These are phyloP conservation scores for Mallotus japonicus DNA, from an alignment of 441 rosid genomes.

Conservation along the genomic window DNA sequence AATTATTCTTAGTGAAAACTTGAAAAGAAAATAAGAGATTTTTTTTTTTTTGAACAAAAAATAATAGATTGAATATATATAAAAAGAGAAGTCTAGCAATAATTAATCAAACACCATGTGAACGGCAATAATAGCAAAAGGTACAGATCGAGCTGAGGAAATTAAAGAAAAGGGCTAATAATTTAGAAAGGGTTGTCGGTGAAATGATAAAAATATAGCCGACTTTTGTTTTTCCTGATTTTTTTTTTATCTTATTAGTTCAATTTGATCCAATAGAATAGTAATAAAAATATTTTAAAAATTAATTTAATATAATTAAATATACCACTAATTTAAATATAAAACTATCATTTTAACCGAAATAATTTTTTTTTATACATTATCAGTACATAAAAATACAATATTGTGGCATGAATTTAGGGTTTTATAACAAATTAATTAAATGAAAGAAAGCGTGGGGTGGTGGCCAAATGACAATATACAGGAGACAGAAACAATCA, in stretches of 20 bases:
- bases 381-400: too few species aligned
- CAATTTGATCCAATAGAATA: too few species aligned
- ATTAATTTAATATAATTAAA: too few species aligned
- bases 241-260: neutral
- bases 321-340: too few species aligned
- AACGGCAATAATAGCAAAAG: slow-evolving; percentile 30
- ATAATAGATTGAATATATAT: too few species aligned
- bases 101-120: slow-evolving; percentile 34
- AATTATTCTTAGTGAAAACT: neutral
- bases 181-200: slow-evolving; percentile 24
- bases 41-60: too few species aligned
- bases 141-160: neutral
- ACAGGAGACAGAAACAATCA: slow-evolving; percentile 43
- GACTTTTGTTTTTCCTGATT: neutral
- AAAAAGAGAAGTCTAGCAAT: slow-evolving; percentile 3
- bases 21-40: too few species aligned
- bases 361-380: too few species aligned
- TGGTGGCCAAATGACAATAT: neutral
- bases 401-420: neutral
- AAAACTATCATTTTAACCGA: too few species aligned
- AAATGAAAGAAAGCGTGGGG: slow-evolving; percentile 19
- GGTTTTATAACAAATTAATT: neutral
- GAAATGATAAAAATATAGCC: slow-evolving; percentile 16
- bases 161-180: neutral
- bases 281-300: too few species aligned